These are phyloP conservation scores for Pleurotus eryngii DNA, from an alignment of 768 basidiomycete species.

Conservation along the genomic window DNA sequence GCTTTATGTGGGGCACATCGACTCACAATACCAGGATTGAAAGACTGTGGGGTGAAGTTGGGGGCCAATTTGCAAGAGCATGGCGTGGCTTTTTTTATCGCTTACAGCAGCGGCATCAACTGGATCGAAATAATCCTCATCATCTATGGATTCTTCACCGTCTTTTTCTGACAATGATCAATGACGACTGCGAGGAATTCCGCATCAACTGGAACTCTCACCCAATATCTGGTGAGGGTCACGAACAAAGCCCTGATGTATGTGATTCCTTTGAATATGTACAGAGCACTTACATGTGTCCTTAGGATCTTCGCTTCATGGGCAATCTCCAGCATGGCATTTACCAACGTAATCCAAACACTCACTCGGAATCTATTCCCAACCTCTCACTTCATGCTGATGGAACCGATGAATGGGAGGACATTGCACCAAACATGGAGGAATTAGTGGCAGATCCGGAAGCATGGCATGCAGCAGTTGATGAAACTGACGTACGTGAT, in stretches of 20 bases:
- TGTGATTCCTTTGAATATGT: neutral
- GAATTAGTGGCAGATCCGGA: too few species aligned
- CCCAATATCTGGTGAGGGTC: slow-evolving; percentile 24
- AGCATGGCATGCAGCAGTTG: too few species aligned
- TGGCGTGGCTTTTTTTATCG: slow-evolving; percentile 42
- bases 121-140: slow-evolving; percentile 23
- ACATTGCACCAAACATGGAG: too few species aligned
- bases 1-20: slow-evolving; percentile 35
- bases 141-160: slow-evolving; percentile 44
- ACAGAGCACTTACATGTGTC: neutral
- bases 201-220: slow-evolving; percentile 37
- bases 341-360: neutral
- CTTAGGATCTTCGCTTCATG: slow-evolving; percentile 9
- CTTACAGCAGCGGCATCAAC: slow-evolving; percentile 29
- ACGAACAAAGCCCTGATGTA: slow-evolving; percentile 21
- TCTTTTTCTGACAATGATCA: slow-evolving; percentile 35
- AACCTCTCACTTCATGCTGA: too few species aligned
- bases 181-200: slow-evolving; percentile 33
- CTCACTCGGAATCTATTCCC: too few species aligned
- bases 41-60: slow-evolving; percentile 41
- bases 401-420: too few species aligned
- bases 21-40: slow-evolving; percentile 43
- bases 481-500: too few species aligned
- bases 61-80: slow-evolving; percentile 29
- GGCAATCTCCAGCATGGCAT: slow-evolving; percentile 2